Percentiles rank a stretch among this genome's conserved stretches.
These are phyloP conservation scores for Candida dendrica DNA, from an alignment of 805 yeast genomes.

Conservation along the genomic window DNA sequence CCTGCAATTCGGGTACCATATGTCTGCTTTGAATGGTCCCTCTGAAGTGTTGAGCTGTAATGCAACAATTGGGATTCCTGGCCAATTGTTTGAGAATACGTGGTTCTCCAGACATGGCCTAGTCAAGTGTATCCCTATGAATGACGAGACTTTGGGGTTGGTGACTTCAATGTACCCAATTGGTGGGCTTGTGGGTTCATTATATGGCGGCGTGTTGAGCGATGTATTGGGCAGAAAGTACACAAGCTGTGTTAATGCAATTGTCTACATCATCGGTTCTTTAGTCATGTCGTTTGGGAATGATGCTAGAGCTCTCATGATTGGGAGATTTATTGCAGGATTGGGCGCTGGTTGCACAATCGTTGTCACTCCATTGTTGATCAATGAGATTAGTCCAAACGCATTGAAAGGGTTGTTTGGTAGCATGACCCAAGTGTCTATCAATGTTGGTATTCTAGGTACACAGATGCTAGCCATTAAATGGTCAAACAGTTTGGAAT, in stretches of 20 bases:
- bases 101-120: constrained; percentile 32
- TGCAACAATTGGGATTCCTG: constrained; percentile 17
- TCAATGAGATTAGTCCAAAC: constrained; percentile 74
- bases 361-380: constrained; percentile 76
- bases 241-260: constrained; percentile 43
- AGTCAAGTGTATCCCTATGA: constrained; percentile 50
- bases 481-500: constrained; percentile 57
- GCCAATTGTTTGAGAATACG: constrained; percentile 14
- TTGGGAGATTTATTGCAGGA: constrained; percentile 78
- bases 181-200: constrained; percentile 78
- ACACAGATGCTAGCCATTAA: constrained; percentile 70
- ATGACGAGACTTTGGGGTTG: constrained; percentile 54
- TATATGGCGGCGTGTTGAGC: constrained; percentile 58
- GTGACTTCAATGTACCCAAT: constrained; percentile 74
- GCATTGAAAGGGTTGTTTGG: constrained; percentile 72
- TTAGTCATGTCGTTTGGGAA: constrained; percentile 46
- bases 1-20: constrained; percentile 88
- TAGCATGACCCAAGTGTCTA: constrained; percentile 80
- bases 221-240: constrained; percentile 58
- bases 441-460: constrained; percentile 75
- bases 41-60: constrained; percentile 60
- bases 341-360: constrained; percentile 82
- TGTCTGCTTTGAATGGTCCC: constrained; percentile 93
- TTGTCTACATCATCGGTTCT: constrained; percentile 55
- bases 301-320: constrained; percentile 33